Base-by-base conservation (phyloP, 805 yeast genomes). In the Kluyveromyces starmeri region DNA sequence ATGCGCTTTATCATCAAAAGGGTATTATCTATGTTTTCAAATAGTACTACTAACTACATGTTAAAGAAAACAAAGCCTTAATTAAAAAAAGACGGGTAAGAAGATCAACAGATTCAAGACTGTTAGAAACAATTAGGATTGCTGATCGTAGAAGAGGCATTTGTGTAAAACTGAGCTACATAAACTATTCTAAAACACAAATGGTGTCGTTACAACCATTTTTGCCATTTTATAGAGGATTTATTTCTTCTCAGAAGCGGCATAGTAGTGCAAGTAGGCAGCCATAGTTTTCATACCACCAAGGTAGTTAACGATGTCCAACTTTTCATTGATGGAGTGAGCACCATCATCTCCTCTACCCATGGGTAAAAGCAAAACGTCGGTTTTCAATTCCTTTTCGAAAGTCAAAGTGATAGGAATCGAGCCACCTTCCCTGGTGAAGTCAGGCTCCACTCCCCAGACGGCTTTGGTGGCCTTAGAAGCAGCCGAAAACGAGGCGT, bases 271-370 rank as follows among this genome's bases (percentile, higher is more conserved):
- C 57, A 92, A 70, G 64, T 86, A 92, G 13, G 96, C 95, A 46
- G 89, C 79, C 62, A 89, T 73, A 10, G 95, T 82, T 70, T 92
- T 92, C 54, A 83, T 77, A 46, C 99, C 99, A 53, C 83, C 83
- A 47, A 92, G 77, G 64, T 83, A 92, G 70, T 92, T 92, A 45
- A 81, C 65, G 35, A 86, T 68, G 58, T 94, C 83, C 50, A 92
- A 65, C 68, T 92, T 92, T 67, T 92, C 99, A 58, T 92, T 92
- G 52, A 92, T 86, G 15, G 96, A 85, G 61, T 92, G 99, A 30
- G 99, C 98, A 50, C 98, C 98, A 55, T 92, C 99, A 59, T 92
- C 96, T 47, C 98, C 98, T 65, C 94, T 81, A 45, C 99, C 99
- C 82, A 92, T 83, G 44, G 99, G 98, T 50, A 92, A 73, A 53